Base-by-base conservation (phyloP, 2,329 filamentous ascomycete genomes). In the Paecilomyces dactylethromorphus region DNA sequence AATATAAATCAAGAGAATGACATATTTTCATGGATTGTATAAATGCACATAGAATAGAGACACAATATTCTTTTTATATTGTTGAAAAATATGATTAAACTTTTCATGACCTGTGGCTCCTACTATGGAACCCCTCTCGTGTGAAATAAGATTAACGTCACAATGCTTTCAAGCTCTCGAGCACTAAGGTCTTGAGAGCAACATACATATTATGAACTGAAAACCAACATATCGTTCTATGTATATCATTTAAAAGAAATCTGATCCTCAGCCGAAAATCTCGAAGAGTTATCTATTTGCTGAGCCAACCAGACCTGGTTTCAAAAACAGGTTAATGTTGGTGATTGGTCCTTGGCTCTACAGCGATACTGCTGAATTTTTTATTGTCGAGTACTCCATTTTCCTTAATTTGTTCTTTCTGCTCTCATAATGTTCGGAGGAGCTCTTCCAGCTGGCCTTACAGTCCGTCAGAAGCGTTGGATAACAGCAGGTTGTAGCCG, bases 401-500 rank as follows among this genome's bases (percentile, higher is more conserved):
- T 21, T 45, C 5, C 11, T 10, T 3, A 18, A 45, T 33, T 4
- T 33, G 10, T 4, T 11, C 13, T 8, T 33, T 3, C 54, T 58
- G 57, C 50, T 59, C 55, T 63, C 59, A 63, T 39, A 21, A 65
- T 64, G 60, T 55, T 65, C 33, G 57, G 58, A 29, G 58, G 56
- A 56, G 39, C 60, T 53, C 54, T 58, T 31, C 60, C 55, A 55
- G 29, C 29, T 18, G 39, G 31, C 13, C 49, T 32, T n/a, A 22
- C 39, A 21, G 52, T 54, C 15, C 35, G 54, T 24, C 31, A 55
- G 58, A 18, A 51, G 50, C 57, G 39, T 32, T 49, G 56, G 49
- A 39, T 22, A n/a, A 26, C 59, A 15, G 53, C 35, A n/a, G 39
- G 29, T 32, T 15, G 15, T 11, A 45, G 55, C 18, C 60, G 59